These are phyloP conservation scores for Penicillium sclerotiorum DNA, from an alignment of 2,329 filamentous ascomycete species.

Conservation along the genomic window DNA sequence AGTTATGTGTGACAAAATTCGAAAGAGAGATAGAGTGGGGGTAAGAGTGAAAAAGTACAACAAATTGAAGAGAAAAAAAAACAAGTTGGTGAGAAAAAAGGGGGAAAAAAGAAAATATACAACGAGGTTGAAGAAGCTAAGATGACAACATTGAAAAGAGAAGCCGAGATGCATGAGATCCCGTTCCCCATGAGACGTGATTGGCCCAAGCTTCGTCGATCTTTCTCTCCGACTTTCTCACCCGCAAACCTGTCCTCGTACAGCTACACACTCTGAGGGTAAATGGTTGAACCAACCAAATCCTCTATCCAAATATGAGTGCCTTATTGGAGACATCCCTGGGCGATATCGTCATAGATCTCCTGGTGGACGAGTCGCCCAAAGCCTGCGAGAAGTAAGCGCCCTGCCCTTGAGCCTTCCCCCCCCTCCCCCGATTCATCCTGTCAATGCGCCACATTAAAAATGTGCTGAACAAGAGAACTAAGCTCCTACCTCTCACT, in stretches of 20 bases:
- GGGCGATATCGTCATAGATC: constrained; percentile 92
- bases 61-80: background rate
- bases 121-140: no score
- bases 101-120: constrained; percentile 1
- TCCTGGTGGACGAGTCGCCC: constrained; percentile 84
- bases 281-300: no score
- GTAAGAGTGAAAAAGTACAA: background rate
- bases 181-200: constrained; percentile 16
- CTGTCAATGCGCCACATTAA: constrained; percentile 3
- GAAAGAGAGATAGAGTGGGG: no score
- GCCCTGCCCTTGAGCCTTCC: background rate
- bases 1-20: background rate
- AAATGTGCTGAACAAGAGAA: constrained; percentile 58
- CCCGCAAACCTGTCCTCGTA: no score
- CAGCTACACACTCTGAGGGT: no score
- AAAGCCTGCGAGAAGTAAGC: constrained; percentile 93
- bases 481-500: constrained; percentile 50
- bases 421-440: constrained; percentile 16
- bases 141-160: background rate
- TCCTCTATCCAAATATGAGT: no score
- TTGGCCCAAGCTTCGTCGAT: constrained; percentile 23
- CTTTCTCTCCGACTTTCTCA: constrained; percentile 13
- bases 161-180: constrained; percentile 1
- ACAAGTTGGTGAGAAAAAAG: background rate
- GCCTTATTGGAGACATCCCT: constrained; percentile 90